These are phyloP conservation scores for Chondrostereum purpureum DNA, from an alignment of 1,284 basidiomycete genomes.

Conservation along the genomic window DNA sequence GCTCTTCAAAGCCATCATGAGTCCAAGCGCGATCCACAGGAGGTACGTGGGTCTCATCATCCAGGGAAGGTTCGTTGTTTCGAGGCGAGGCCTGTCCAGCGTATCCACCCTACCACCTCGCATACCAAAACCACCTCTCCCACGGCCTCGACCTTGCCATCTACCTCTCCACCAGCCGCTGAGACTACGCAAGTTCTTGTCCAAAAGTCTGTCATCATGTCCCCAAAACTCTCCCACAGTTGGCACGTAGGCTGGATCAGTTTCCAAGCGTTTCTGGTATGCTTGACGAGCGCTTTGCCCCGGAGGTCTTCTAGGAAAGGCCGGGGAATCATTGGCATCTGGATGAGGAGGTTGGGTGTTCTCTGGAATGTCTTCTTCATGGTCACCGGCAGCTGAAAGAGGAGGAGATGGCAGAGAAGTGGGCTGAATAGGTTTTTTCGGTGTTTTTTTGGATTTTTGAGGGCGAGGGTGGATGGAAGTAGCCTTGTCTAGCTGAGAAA, in stretches of 20 bases:
- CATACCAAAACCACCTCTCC: conserved; percentile 42
- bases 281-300: conserved; percentile 66
- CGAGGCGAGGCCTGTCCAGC: background rate
- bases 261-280: conserved; percentile 70
- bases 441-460: conserved; percentile 32
- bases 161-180: conserved; percentile 79
- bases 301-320: conserved; percentile 28
- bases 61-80: conserved; percentile 17
- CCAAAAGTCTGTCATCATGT: conserved; percentile 79
- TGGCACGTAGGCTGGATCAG: conserved; percentile 81
- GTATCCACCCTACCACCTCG: conserved; percentile 50
- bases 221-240: conserved; percentile 88
- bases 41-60: conserved; percentile 29
- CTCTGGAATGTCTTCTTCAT: conserved; percentile 17
- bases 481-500: conserved; percentile 55
- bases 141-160: conserved; percentile 64
- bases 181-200: conserved; percentile 66
- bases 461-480: conserved; percentile 21
- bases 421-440: conserved; percentile 22
- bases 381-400: conserved; percentile 14
- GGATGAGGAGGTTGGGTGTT: conserved; percentile 13
- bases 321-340: conserved; percentile 24
- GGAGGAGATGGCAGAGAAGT: conserved; percentile 18
- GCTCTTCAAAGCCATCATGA: conserved; percentile 80
- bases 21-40: conserved; percentile 68